phyloP scores from a whole-genome alignment of 2,329 filamentous ascomycete genomes.

The Epichloe uncinata region DNA sequence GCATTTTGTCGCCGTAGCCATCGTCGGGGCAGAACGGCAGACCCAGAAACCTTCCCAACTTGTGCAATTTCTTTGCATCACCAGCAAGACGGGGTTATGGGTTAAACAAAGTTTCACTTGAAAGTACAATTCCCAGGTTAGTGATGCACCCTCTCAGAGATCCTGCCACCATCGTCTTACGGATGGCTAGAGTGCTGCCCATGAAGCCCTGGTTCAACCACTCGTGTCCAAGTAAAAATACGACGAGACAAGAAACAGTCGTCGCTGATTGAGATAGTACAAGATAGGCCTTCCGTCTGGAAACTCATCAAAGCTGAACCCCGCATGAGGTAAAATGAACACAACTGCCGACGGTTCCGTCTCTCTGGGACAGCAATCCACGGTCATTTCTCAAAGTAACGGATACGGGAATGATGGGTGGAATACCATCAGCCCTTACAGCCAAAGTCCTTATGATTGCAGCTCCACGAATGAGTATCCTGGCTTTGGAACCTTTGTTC shows the following conservation, averaged over 20 bases:
- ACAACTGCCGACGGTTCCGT: slow-evolving; percentile 18
- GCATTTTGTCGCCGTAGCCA: neutral
- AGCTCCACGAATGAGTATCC: slow-evolving; percentile 54
- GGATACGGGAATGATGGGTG: slow-evolving; percentile 33
- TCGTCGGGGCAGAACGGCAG: neutral
- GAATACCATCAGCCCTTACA: slow-evolving; percentile 47
- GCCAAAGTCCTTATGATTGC: slow-evolving; percentile 39
- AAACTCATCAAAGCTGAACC: neutral
- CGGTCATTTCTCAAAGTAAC: slow-evolving; percentile 17
- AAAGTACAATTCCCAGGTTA: neutral
- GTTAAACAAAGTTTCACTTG: neutral
- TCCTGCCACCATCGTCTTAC: neutral
- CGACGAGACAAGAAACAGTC: neutral
- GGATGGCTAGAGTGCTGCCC: neutral
- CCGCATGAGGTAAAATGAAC: slow-evolving; percentile 18
- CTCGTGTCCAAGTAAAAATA: neutral
- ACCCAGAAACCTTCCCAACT: neutral
- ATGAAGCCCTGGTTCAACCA: neutral
- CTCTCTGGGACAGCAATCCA: slow-evolving; percentile 18
- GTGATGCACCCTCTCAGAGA: neutral
- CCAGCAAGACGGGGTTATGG: slow-evolving; percentile 1
- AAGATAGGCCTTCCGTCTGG: neutral
- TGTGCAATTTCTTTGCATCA: neutral
- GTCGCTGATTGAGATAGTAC: neutral
- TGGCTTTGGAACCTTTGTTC: slow-evolving; percentile 41